Evolutionary conservation across 2,329 filamentous ascomycete species (phyloP).

Genomic region (Alternaria atra): DNA sequence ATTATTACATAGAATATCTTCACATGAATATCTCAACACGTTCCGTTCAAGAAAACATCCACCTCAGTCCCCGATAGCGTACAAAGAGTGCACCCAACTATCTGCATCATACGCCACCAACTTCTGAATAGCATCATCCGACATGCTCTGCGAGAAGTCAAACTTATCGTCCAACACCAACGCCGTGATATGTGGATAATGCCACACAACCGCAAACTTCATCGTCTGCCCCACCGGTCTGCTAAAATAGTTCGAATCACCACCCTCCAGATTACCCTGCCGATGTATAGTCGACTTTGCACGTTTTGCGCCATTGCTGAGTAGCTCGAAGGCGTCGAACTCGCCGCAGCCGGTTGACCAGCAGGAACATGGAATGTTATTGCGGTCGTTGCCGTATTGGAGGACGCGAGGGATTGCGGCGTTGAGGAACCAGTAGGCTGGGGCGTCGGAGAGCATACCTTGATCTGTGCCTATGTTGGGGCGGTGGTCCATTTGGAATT

Average conservation of each 20-base stretch:
- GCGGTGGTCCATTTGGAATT: conserved; percentile 71
- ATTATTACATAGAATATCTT: background rate
- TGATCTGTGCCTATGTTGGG: conserved; percentile 43
- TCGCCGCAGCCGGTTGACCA: conserved; percentile 77
- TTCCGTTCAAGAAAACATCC: background rate
- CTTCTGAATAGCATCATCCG: conserved; percentile 43
- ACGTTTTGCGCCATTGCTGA: conserved; percentile 69
- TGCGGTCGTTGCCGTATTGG: conserved; percentile 68
- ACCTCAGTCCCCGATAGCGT: conserved; percentile 46
- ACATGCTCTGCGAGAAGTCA: conserved; percentile 50
- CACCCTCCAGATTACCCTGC: conserved; percentile 67
- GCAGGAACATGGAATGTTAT: conserved; percentile 69
- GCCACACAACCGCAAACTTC: conserved; percentile 64
- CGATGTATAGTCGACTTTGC: conserved; percentile 73
- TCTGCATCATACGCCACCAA: conserved; percentile 48
- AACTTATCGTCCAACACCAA: conserved; percentile 50
- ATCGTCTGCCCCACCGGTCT: conserved; percentile 68
- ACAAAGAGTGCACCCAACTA: conserved; percentile 52
- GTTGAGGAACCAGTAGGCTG: conserved; percentile 80
- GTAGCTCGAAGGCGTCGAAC: conserved; percentile 77
- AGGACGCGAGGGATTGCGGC: conserved; percentile 73
- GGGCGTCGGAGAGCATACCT: conserved; percentile 68
- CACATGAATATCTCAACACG: background rate
- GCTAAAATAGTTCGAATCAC: conserved; percentile 75
- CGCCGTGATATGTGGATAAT: conserved; percentile 45